Evolutionary conservation across 169 alveolate species (phyloP).

Genomic region (Cryptosporidium parvum): DNA sequence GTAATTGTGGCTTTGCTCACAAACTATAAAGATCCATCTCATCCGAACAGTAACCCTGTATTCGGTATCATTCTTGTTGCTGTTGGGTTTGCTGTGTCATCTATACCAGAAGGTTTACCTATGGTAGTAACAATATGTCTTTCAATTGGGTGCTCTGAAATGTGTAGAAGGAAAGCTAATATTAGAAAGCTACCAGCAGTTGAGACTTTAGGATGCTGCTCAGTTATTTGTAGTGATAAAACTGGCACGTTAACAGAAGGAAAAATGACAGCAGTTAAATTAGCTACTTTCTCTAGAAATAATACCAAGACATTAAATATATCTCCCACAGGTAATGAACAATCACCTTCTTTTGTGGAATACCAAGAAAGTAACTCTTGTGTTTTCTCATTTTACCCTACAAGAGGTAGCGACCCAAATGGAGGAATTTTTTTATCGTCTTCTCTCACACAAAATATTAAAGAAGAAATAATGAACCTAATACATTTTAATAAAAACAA

Average conservation of each 20-base stretch:
- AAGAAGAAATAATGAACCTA: slow-evolving; percentile 54
- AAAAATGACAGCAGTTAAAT: slow-evolving; percentile 91
- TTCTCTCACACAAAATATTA: slow-evolving; percentile 77
- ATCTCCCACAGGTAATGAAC: slow-evolving; percentile 79
- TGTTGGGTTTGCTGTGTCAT: slow-evolving; percentile 92
- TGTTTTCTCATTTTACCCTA: slow-evolving; percentile 85
- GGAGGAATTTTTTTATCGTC: slow-evolving; percentile 88
- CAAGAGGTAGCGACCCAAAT: slow-evolving; percentile 89
- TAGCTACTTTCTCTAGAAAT: slow-evolving; percentile 85
- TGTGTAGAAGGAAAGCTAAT: slow-evolving; percentile 94
- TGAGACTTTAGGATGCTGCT: slow-evolving; percentile 97
- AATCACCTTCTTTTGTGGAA: slow-evolving; percentile 12
- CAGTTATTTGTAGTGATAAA: slow-evolving; percentile 97
- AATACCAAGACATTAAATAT: slow-evolving; percentile 77
- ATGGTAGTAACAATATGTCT: slow-evolving; percentile 96
- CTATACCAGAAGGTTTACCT: slow-evolving; percentile 99
- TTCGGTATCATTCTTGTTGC: slow-evolving; percentile 94
- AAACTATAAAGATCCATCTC: slow-evolving; percentile 88
- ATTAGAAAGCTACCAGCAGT: slow-evolving; percentile 95
- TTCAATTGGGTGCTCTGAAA: slow-evolving; percentile 93
- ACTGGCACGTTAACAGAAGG: slow-evolving; percentile 98
- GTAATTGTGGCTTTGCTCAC: slow-evolving; percentile 86
- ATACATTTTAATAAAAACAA: slow-evolving; percentile 24
- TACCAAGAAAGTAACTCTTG: slow-evolving; percentile 76
- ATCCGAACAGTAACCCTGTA: slow-evolving; percentile 85